Base-by-base conservation (phyloP, 257 asterid species). In the Fraxinus cuspidata region DNA sequence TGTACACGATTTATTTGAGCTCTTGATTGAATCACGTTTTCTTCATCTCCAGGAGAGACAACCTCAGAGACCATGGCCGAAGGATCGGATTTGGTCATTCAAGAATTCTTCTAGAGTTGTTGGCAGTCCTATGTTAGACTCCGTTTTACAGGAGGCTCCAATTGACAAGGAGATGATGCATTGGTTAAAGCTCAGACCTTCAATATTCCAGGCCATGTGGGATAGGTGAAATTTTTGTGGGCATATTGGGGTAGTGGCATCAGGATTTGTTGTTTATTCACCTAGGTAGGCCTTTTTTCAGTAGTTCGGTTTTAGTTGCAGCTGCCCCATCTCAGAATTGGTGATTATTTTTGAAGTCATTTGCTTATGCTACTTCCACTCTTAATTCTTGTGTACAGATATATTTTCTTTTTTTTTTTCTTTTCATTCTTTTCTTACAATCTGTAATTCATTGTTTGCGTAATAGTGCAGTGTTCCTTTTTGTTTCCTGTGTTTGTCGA, bases 91-190 rank as follows among this genome's bases (percentile, higher is more conserved):
- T 81, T 96, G 99, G 99, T 86, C 97, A 34, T 96, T 90, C 89
- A 89, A 87, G 81, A 86, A 85, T 83, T 77, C 79, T 37, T 85
- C 84, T 10, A 90, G 84, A 84, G 58, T 96, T 2, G 78, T 93
- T 12, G 99, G 98, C 37, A 93, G 96, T 76, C 99, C 99, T 3
- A 92, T 90, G 96, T 76, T 96, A 38, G 98, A 96, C 77, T 90
- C 95, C 11, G 86, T 91, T 38, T 74, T 96, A 78, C 79, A 86
- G 79, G 89, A 88, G 70, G 76, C 81, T 77, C 73, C 97, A 0
- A 21, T 93, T 19, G 94, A 92, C 80, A 87, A 77, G 83, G 99
- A 96, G 78, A 83, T 93, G 97, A 86, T 87, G 79, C 91, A 92
- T 38, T 96, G 99, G 99, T 85, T 96, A 70, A 89, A 88, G 88